A percentile compares a stretch with the other conserved stretches of the same genome.
Conservation (phyloP, 176 grass and related monocot genomes). For the Aegilops umbellulata region DNA sequence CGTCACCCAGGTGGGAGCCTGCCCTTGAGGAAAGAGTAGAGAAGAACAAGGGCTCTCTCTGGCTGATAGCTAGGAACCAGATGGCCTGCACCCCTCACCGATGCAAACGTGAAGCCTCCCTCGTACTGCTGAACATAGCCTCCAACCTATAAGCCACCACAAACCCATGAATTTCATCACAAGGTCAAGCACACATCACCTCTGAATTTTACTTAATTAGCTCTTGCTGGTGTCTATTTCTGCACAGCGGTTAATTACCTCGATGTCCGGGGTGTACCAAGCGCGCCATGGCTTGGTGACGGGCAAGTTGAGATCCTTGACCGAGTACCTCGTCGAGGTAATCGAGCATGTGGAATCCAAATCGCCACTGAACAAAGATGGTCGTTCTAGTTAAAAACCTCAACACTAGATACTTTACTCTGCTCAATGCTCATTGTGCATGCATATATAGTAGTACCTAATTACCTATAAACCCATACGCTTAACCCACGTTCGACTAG, state of each 20-base stretch:
- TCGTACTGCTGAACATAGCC: constrained; percentile 40
- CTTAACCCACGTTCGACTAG: constrained; percentile 12
- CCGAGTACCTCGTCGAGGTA: constrained; percentile 27
- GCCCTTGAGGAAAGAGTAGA: constrained; percentile 37
- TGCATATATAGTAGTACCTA: constrained; percentile 17
- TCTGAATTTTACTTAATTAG: background rate
- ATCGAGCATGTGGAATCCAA: constrained; percentile 38
- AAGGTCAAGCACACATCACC: background rate
- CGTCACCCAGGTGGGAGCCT: constrained; percentile 24
- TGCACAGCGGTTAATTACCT: constrained; percentile 5
- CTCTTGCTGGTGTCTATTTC: background rate
- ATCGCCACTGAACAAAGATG: constrained; percentile 31
- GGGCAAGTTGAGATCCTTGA: constrained; percentile 25
- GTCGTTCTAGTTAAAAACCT: background rate
- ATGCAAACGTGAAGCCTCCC: constrained; percentile 32
- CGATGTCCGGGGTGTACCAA: constrained; percentile 39
- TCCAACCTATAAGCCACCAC: constrained; percentile 31
- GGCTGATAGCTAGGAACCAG: constrained; percentile 40
- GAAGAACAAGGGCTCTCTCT: constrained; percentile 38
- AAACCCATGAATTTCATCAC: background rate
- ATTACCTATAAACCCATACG: constrained; percentile 49
- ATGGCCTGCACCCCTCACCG: constrained; percentile 47
- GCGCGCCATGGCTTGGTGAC: constrained; percentile 38
- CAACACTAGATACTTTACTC: background rate
- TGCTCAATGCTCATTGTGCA: background rate